Percentiles rank a stretch among this genome's conserved stretches.
These are phyloP conservation scores for Cryptosporidium ubiquitum DNA, from an alignment of 169 alveolate genomes.

Conservation along the genomic window DNA sequence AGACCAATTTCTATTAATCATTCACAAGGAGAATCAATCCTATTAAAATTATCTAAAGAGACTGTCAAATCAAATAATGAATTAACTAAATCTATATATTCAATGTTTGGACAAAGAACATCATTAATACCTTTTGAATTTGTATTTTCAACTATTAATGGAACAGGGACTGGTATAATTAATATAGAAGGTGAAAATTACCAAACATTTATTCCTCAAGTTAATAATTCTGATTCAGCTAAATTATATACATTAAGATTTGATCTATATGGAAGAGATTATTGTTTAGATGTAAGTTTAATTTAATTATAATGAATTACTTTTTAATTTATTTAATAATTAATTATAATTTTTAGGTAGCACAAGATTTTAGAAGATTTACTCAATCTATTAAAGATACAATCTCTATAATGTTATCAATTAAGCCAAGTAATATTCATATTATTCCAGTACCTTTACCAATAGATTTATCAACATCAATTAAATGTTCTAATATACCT, in stretches of 20 bases:
- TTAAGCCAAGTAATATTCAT: slow-evolving; percentile 63
- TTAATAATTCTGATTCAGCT: neutral
- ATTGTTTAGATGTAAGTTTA: slow-evolving; percentile 68
- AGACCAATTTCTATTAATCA: slow-evolving; percentile 49
- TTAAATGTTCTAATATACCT: slow-evolving; percentile 40
- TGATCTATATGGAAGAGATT: slow-evolving; percentile 50
- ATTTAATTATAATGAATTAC: neutral
- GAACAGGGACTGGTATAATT: slow-evolving; percentile 53
- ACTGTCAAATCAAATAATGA: slow-evolving; percentile 10
- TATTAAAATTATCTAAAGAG: slow-evolving; percentile 27
- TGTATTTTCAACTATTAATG: slow-evolving; percentile 23
- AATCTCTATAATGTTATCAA: slow-evolving; percentile 37
- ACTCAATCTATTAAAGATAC: slow-evolving; percentile 66
- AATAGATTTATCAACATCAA: slow-evolving; percentile 25
- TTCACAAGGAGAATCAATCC: slow-evolving; percentile 35
- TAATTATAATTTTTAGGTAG: slow-evolving; percentile 8
- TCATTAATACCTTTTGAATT: slow-evolving; percentile 60
- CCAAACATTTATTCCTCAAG: slow-evolving; percentile 26
- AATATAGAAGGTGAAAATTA: slow-evolving; percentile 2
- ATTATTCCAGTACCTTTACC: slow-evolving; percentile 64
- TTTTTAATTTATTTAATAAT: neutral
- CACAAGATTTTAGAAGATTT: slow-evolving; percentile 69
- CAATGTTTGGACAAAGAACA: slow-evolving; percentile 43
- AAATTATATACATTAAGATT: slow-evolving; percentile 31
- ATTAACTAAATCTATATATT: slow-evolving; percentile 9